phyloP scores from a whole-genome alignment of 176 grass and related monocot genomes.

The Poa pratensis region DNA sequence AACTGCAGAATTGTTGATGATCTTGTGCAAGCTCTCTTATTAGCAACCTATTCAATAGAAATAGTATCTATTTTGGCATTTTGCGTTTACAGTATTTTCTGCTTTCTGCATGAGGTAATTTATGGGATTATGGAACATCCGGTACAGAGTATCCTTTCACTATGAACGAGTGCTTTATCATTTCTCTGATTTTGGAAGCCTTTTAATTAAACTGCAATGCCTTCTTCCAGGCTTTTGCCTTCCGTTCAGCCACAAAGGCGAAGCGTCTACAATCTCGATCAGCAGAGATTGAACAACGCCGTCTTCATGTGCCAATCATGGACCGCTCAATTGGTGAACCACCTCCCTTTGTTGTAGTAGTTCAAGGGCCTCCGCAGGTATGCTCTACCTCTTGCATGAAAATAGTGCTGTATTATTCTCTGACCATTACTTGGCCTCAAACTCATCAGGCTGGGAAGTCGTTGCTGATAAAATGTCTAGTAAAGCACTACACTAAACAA shows the following conservation, averaged over 20 bases:
- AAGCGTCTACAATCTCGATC: constrained; percentile 79
- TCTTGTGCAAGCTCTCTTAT: not conserved
- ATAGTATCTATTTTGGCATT: not conserved
- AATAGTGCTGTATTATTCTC: constrained; percentile 31
- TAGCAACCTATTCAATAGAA: constrained; percentile 23
- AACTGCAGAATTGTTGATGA: not conserved
- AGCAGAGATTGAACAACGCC: constrained; percentile 82
- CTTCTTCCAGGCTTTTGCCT: constrained; percentile 83
- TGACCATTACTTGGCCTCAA: constrained; percentile 28
- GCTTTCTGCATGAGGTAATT: not conserved
- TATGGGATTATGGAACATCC: not conserved
- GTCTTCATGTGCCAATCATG: constrained; percentile 81
- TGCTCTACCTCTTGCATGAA: constrained; percentile 21
- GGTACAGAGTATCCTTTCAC: not conserved
- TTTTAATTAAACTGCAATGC: constrained; percentile 28
- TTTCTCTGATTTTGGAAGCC: constrained; percentile 19
- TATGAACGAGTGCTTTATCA: not conserved
- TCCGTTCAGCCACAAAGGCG: constrained; percentile 83
- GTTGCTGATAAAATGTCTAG: constrained; percentile 87
- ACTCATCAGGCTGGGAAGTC: constrained; percentile 88
- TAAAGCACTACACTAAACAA: constrained; percentile 95
- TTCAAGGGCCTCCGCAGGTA: constrained; percentile 92
- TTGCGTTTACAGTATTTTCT: not conserved
- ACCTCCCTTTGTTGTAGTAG: constrained; percentile 93
- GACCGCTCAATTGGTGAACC: constrained; percentile 83